A percentile compares a stretch with the other conserved stretches of the same genome.
These are phyloP conservation scores for Populus tomentosa DNA, from an alignment of 441 rosid species.

Conservation along the genomic window DNA sequence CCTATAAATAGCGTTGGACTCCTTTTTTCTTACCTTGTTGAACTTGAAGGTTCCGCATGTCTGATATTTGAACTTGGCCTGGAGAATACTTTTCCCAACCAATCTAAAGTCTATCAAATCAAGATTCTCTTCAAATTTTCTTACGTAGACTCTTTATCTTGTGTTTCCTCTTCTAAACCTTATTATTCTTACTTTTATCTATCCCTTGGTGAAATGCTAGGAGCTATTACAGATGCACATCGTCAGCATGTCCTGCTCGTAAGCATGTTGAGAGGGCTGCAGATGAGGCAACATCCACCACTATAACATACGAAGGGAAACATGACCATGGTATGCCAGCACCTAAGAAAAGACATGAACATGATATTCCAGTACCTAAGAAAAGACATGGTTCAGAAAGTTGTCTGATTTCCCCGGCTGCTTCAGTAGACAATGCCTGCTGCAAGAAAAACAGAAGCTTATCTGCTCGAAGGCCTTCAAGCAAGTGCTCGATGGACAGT, in stretches of 20 bases:
- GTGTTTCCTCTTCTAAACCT: background rate
- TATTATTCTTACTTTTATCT: background rate
- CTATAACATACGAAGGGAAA: conserved; percentile 67
- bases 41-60: no score
- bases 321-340: conserved; percentile 36
- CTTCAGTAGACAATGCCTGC: background rate
- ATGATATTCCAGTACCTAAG: conserved; percentile 20
- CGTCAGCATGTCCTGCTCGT: conserved; percentile 71
- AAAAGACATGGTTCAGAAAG: conserved; percentile 10
- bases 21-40: background rate
- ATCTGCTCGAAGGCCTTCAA: background rate
- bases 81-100: background rate
- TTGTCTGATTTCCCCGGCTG: background rate
- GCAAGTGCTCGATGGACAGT: conserved; percentile 1
- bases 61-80: background rate
- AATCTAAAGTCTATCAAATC: background rate
- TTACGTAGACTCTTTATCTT: background rate
- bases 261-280: conserved; percentile 74
- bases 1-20: background rate
- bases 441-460: conserved; percentile 1
- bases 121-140: background rate
- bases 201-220: conserved; percentile 23
- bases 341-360: conserved; percentile 15
- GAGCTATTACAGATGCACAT: conserved; percentile 81
- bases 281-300: conserved; percentile 53